These are phyloP conservation scores for Coemansia sp. DNA, from an alignment of 192 early-diverging fungal species.

Conservation along the genomic window DNA sequence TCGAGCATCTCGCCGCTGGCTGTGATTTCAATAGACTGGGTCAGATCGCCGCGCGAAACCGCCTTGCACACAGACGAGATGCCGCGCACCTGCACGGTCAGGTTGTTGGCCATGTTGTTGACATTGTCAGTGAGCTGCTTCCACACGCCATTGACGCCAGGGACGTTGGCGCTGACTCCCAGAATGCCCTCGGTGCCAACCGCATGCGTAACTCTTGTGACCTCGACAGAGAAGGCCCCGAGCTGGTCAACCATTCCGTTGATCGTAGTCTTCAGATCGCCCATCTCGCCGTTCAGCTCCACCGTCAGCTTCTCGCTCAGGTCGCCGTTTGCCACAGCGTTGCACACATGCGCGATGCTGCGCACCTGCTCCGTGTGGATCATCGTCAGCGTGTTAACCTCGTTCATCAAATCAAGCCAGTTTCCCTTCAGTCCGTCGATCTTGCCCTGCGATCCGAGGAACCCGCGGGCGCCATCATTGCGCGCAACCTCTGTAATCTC, in stretches of 20 bases:
- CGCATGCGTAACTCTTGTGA: slow-evolving; percentile 62
- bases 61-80: slow-evolving; percentile 68
- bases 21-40: slow-evolving; percentile 64
- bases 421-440: slow-evolving; percentile 63
- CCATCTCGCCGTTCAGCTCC: slow-evolving; percentile 65
- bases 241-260: too few relatives aligned
- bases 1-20: slow-evolving; percentile 70
- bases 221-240: slow-evolving; percentile 53
- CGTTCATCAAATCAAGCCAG: slow-evolving; percentile 68
- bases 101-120: slow-evolving; percentile 64
- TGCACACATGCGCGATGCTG: slow-evolving; percentile 66
- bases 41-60: slow-evolving; percentile 67
- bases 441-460: slow-evolving; percentile 67
- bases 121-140: too few relatives aligned
- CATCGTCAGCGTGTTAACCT: slow-evolving; percentile 64
- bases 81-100: slow-evolving; percentile 68
- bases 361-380: slow-evolving; percentile 70
- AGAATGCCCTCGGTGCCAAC: slow-evolving; percentile 33
- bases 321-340: slow-evolving; percentile 66
- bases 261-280: slow-evolving; percentile 65
- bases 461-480: slow-evolving; percentile 72
- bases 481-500: slow-evolving; percentile 71
- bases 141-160: slow-evolving; percentile 68
- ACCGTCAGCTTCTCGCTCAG: slow-evolving; percentile 60
- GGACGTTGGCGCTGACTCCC: slow-evolving; percentile 5